Base-by-base conservation (phyloP, 192 early-diverging fungal genomes). In the Coemansia sp. region DNA sequence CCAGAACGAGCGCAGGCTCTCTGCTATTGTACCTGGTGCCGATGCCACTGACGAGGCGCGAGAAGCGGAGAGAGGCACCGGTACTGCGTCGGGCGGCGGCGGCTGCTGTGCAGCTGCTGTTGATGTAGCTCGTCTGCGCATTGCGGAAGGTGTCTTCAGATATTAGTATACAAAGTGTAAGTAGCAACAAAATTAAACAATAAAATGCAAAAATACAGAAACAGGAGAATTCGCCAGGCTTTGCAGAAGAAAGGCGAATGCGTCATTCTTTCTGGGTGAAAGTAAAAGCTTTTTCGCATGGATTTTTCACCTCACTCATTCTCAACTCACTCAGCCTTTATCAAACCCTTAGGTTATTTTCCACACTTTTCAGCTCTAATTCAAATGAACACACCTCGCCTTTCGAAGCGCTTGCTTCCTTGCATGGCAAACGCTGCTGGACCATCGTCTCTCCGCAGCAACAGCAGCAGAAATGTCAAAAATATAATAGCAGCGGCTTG, bases 1-100 rank as follows among this genome's bases (percentile, higher is more conserved):
- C 75, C 75, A 78, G 52, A 68, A 78, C 8, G 75, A 78, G 22
- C 75, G 69, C 41, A 78, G 59, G 42, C 75, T 72, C 45, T 69
- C 75, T 19, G 75, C 75, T 23, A 78, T 34, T 20, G 69, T 78
- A 63, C 75, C 72, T 20, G 75, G 75, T 19, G 69, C 68, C 10
- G 75, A 78, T 6, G 62, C 62, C 19, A 62, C 34, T 25, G 74
- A 76, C 9, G 74, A 63, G 15, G 68, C 53, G 15, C 74, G 69
- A 10, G 75, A 68, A 47, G 19, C 47, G n/a, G 37, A 56, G 19
- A 59, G 41, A 11, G 50, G 40, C 47, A 67, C 68, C 2, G 37
- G 11, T 7, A 36, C 57, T 20, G 47, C 59, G 4, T 61, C 53
- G 15, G 60, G 45, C 0, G 50, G 38, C 28, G 41, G 44, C 11